Percentiles rank a stretch among this genome's conserved stretches.
phyloP scores from a whole-genome alignment of 225 moss, liverwort and hornwort species.

The Lunularia cruciata region DNA sequence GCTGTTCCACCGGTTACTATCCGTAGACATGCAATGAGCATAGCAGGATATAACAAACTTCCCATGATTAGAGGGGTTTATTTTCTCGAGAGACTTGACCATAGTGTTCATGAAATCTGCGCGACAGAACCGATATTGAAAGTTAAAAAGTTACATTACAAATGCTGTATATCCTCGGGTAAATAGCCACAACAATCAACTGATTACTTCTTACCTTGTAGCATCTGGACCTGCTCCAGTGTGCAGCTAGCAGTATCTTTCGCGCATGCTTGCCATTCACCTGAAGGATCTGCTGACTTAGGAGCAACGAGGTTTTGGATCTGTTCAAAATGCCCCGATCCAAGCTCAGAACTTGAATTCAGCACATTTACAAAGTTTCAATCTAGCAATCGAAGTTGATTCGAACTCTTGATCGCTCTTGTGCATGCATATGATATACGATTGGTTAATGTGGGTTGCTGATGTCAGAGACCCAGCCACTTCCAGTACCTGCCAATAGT shows the following conservation, averaged over 20 bases:
- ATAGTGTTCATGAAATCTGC: not conserved
- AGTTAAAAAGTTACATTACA: too few relatives aligned
- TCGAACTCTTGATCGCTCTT: not conserved
- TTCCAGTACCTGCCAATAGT: slow-evolving; percentile 34
- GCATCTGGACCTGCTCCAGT: not conserved
- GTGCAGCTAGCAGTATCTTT: not conserved
- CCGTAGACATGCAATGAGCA: slow-evolving; percentile 20
- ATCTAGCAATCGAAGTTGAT: not conserved
- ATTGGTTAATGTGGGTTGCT: not conserved
- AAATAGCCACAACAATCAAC: not conserved
- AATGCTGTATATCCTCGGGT: too few relatives aligned
- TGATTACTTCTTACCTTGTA: not conserved
- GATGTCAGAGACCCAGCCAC: too few relatives aligned
- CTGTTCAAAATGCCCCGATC: not conserved
- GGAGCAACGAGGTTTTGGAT: slow-evolving; percentile 15
- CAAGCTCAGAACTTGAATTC: not conserved
- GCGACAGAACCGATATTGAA: not conserved
- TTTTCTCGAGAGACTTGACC: not conserved
- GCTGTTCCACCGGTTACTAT: slow-evolving; percentile 9
- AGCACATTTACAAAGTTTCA: not conserved
- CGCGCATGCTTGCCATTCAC: not conserved
- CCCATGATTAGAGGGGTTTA: not conserved
- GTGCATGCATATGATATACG: not conserved
- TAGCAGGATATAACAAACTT: slow-evolving; percentile 18
- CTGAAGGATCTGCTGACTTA: slow-evolving; percentile 10